Conservation (phyloP, 805 yeast species). For the Lipomyces sp. region DNA sequence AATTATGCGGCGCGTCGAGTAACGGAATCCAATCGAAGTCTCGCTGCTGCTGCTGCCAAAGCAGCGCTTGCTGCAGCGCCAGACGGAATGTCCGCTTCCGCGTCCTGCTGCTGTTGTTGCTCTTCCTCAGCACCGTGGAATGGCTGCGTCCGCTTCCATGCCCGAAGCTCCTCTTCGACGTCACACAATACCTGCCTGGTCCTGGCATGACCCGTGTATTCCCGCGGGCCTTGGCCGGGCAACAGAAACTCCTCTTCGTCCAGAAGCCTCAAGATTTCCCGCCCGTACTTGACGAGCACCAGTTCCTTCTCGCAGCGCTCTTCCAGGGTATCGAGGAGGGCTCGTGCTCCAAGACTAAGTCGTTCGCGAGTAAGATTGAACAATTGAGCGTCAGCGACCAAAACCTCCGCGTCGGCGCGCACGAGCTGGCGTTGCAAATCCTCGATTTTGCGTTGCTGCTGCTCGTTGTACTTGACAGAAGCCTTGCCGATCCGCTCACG, state of each 20-base stretch:
- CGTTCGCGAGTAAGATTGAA: conserved; percentile 85
- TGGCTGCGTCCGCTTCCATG: conserved; percentile 8
- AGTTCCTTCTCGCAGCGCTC: conserved; percentile 85
- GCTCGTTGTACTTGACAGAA: not conserved
- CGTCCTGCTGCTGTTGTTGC: not conserved
- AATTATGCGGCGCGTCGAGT: too few species aligned
- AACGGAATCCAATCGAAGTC: too few species aligned
- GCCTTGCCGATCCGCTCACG: conserved; percentile 70
- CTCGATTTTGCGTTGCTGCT: conserved; percentile 56
- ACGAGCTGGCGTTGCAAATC: conserved; percentile 85
- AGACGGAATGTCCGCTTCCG: too few species aligned
- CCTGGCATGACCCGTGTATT: conserved; percentile 10
- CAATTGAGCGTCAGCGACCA: conserved; percentile 88
- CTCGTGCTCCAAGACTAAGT: conserved; percentile 77
- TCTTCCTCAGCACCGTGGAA: not conserved
- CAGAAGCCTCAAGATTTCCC: conserved; percentile 74
- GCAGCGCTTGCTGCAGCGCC: too few species aligned
- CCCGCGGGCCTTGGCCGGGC: conserved; percentile 16
- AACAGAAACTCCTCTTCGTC: conserved; percentile 41
- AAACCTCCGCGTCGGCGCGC: conserved; percentile 86
- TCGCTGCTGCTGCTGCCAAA: too few species aligned
- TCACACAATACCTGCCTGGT: conserved; percentile 15
- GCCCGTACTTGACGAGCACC: conserved; percentile 85
- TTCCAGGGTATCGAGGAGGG: conserved; percentile 80
- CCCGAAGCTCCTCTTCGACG: conserved; percentile 18